A percentile compares a stretch with the other conserved stretches of the same genome.
These are phyloP conservation scores for Aquilaria sinensis DNA, from an alignment of 345 rosid genomes.

Conservation along the genomic window DNA sequence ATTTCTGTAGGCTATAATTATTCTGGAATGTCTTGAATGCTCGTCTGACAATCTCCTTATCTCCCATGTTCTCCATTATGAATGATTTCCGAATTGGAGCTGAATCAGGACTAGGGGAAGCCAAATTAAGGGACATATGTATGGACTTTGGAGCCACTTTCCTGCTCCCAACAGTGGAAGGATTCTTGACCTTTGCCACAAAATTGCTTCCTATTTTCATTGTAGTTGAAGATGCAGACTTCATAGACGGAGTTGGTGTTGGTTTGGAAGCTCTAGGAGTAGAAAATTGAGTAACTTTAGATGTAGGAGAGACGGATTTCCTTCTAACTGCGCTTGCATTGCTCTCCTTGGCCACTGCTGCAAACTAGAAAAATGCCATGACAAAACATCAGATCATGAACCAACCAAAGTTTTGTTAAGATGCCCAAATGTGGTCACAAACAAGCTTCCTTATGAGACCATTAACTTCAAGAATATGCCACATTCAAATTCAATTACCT, in stretches of 20 bases:
- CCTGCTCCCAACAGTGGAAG: conserved; percentile 32
- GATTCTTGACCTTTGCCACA: conserved; percentile 28
- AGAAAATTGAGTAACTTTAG: conserved; percentile 35
- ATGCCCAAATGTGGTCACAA: conserved; percentile 1
- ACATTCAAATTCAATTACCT: conserved; percentile 34
- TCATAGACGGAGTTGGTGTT: conserved; percentile 23
- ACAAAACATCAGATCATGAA: conserved; percentile 2
- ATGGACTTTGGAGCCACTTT: conserved; percentile 65
- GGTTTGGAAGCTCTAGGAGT: conserved; percentile 55
- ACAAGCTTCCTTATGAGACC: neutral
- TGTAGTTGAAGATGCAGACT: conserved; percentile 31
- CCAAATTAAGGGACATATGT: conserved; percentile 61
- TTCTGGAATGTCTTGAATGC: conserved; percentile 78
- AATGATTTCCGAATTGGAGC: conserved; percentile 49
- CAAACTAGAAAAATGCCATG: conserved; percentile 29
- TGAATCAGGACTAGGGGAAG: conserved; percentile 32
- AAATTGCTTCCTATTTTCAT: conserved; percentile 28
- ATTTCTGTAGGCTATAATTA: conserved; percentile 35
- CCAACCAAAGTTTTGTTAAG: conserved; percentile 1
- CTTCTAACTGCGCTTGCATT: conserved; percentile 17
- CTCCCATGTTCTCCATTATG: conserved; percentile 93
- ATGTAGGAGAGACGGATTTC: conserved; percentile 28
- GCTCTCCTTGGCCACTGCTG: conserved; percentile 23
- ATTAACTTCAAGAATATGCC: neutral
- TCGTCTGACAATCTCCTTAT: conserved; percentile 86